Base-by-base conservation (phyloP, 768 basidiomycete genomes). In the Vararia minispora region DNA sequence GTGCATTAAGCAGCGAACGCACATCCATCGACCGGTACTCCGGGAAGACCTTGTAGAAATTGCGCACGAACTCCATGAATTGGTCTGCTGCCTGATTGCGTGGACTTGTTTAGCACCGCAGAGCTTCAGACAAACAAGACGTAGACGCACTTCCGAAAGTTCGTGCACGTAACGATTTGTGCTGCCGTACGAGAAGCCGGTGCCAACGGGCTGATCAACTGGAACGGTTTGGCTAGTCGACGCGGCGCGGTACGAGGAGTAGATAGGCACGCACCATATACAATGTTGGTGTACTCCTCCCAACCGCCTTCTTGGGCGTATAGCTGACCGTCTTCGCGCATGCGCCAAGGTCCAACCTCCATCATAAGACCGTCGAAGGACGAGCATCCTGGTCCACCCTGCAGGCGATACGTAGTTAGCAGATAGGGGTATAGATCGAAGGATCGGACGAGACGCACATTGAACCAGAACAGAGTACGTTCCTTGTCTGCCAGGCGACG, bases 201-300 rank as follows among this genome's bases (percentile, higher is more conserved):
- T 97, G 7, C 94, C 95, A 4, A 86, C 87, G 32, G 95, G 95
- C 58, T 99, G 95, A 58, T 99, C 95, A 38, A 99, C 95, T 99
- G 53, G 17, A 37, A 23, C 30, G 43, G 25, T 38, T 28, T 6
- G 13, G 26, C 20, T 11, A 4, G 6, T 12, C 13, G 6, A n/a
- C 11, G 28, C 27, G 34, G 24, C 28, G 8, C 22, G 18, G 21
- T 11, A 37, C 28, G 43, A 28, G 12, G 29, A 28, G 23, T 13
- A 17, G 35, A 42, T 25, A 33, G 27, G 39, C n/a, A 63, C 85
- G 54, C 49, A 97, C 94, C 62, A 51, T 84, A 97, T 40, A 98
- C 78, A 64, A 98, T 77, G 24, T 85, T 91, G 17, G 86, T 80
- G 55, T 94, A 97, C 56, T 98, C 94, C 54, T 98, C 91, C 94